Evolutionary conservation across 306 rosid species (phyloP).

Genomic region (Senna siamea): DNA sequence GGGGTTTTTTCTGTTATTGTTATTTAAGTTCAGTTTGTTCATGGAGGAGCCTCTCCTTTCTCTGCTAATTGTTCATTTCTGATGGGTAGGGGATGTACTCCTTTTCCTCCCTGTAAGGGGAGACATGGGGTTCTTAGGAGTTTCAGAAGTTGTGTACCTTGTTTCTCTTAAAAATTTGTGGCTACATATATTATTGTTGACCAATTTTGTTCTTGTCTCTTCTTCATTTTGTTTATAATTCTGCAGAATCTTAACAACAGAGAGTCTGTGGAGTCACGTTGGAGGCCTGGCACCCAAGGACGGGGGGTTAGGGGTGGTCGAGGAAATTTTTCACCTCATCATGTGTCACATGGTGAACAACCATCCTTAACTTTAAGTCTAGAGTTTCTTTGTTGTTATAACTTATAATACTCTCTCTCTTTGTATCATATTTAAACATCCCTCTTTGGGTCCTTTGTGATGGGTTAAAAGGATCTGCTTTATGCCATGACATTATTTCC

Average conservation of each 20-base stretch:
- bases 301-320: constrained; percentile 84
- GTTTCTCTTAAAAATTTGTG: constrained; percentile 8
- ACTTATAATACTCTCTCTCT: background rate
- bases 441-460: background rate
- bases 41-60: background rate
- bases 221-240: constrained; percentile 29
- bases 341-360: constrained; percentile 66
- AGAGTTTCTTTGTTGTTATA: constrained; percentile 23
- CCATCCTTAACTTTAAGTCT: constrained; percentile 27
- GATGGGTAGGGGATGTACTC: background rate
- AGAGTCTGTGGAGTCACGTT: constrained; percentile 72
- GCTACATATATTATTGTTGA: constrained; percentile 8
- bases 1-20: background rate
- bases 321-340: constrained; percentile 63
- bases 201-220: constrained; percentile 34
- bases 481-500: background rate
- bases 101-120: too few relatives aligned
- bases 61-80: constrained; percentile 22
- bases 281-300: constrained; percentile 81
- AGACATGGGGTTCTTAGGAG: too few relatives aligned
- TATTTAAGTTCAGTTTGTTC: constrained; percentile 5
- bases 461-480: constrained; percentile 22
- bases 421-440: background rate
- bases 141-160: constrained; percentile 22
- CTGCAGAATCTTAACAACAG: constrained; percentile 77